These are phyloP conservation scores for Vaccinium corymbosum DNA, from an alignment of 148 eudicot species.

Conservation along the genomic window DNA sequence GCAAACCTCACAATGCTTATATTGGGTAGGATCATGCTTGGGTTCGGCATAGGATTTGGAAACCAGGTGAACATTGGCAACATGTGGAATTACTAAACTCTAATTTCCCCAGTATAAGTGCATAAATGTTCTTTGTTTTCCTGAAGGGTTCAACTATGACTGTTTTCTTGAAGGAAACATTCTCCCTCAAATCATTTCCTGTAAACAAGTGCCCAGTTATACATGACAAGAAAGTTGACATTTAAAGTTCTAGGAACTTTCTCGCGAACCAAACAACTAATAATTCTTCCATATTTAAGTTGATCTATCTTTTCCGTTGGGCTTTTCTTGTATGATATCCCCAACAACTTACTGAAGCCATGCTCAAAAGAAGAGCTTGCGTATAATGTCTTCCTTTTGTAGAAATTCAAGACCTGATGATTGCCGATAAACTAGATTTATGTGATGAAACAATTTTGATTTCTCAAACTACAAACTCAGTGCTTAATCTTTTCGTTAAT, in stretches of 20 bases:
- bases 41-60: slow-evolving; percentile 93
- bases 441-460: neutral
- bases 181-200: neutral
- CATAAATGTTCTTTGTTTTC: neutral
- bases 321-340: neutral
- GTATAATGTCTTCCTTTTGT: neutral
- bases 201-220: neutral
- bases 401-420: neutral
- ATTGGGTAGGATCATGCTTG: slow-evolving; percentile 82
- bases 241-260: neutral
- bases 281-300: neutral
- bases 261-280: neutral
- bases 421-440: neutral
- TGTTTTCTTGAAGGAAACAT: neutral
- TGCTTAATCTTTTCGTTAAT: neutral
- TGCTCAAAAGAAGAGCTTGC: neutral
- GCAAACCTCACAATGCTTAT: slow-evolving; percentile 68
- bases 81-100: neutral
- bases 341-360: neutral
- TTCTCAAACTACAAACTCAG: neutral
- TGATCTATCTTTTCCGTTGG: neutral
- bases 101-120: neutral
- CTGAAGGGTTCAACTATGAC: neutral
- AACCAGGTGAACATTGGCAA: slow-evolving; percentile 49
- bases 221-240: neutral